Base-by-base conservation (phyloP, 345 rosid genomes). In the Salix dunnii region DNA sequence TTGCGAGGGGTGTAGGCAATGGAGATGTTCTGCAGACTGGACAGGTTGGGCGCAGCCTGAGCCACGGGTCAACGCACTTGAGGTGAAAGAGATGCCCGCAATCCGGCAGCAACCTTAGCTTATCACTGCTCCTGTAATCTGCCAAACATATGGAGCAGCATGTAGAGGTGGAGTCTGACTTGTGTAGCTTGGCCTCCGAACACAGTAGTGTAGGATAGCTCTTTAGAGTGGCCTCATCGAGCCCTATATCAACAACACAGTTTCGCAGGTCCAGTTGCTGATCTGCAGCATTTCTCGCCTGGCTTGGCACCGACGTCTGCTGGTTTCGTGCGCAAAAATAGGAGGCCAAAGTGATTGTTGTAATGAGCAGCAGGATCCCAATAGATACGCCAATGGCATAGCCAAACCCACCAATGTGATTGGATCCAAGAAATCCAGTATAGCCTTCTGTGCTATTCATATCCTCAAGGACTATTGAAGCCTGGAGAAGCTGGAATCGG, bases 11-110 rank as follows among this genome's bases (percentile, higher is more conserved):
- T n/a, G 98, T 86, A 4, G 97, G 94, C 68, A 92, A 61, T 23
- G 98, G 98, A 38, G 98, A 92, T 14, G 86, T 92, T 78, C 98
- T 60, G 51, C 97, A 94, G 3, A 92, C 85, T 0, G 97, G 98
- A 77, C 98, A 94, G 13, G 92, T 87, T 1, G 95, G 91, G 67
- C 92, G 93, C 65, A 86, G 71, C 46, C 92, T 68, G 74, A 94
- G 75, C 98, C 97, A 94, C 25, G 92, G 93, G 82, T 94, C 98
- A 23, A 94, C 86, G 60, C 98, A 94, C 78, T 88, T 87, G n/a
- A 66, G 74, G 78, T 94, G 98, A 71, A 92, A 94, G 7, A 90
- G 82, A 68, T 92, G 98, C 27, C 86, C 88, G 66, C 97, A 96
- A 33, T 93, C 96, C 1, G 98, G 98, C 55, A 96, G 70, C 65